Evolutionary conservation across 2,329 filamentous ascomycete genomes (phyloP), one percentile per base, ranked within the genome.

Genomic region (Rutstroemia sp.): DNA sequence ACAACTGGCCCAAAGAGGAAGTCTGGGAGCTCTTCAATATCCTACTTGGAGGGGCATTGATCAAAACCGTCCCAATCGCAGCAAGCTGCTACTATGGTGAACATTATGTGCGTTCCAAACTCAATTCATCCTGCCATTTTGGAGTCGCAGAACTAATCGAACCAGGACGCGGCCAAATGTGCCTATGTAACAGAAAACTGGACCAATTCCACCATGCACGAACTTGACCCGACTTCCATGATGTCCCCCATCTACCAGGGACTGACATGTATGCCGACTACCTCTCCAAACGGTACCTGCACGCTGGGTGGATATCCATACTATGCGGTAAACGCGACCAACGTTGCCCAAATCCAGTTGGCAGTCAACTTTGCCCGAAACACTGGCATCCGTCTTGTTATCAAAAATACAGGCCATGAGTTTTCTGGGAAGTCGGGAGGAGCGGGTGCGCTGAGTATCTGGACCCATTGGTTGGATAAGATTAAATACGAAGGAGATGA

Each of bases 21-120:
- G 67, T 66, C 8, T 82, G 79, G 80, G 60, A 65, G 5, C 61
- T 65, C 10, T 71, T 83, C 53, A 77, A 81, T 65, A 60, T 70
- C 14, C 72, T 74, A 5, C 65, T 73, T 17, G 68, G 66, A 9
- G 75, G 75, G 12, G 67, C 68, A 30, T 70, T 81, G 41, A 67
- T 79, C 54, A 70, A 67, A 42, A 71, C 77, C 25, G 50, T 68
- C 56, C 73, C 78, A 58, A 70, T 73, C 16, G 76, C 73, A 61
- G 71, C 72, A 62, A 68, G 73, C 60, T 78, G 76, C 63, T 76
- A 76, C 10, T 44, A 44, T 19, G 34, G 27, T 10, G 37, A 25
- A n/a, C 6, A 21, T 5, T 53, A 48, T 53, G 51, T 53, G 39
- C 34, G 30, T 47, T 14, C 38, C 21, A 17, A 17, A 44, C 17